Base-by-base conservation (phyloP, 305 asterid genomes). In the Solanum hybrid region DNA sequence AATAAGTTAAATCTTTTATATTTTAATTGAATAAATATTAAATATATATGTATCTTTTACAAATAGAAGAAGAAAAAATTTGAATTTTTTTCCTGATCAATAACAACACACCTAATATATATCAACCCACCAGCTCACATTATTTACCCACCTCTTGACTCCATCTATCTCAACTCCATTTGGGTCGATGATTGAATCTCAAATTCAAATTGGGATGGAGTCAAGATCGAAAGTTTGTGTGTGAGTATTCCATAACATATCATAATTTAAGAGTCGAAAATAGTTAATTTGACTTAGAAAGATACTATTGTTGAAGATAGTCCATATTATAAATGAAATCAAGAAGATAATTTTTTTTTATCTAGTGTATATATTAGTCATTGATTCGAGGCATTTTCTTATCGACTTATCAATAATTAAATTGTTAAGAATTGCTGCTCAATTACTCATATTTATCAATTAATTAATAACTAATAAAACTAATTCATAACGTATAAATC, bases 151-250 rank as follows among this genome's bases (percentile, higher is more conserved):
- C 0, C 60, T 13, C 60, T 42, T 13, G 60, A 42, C 60, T 42
- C 60, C 7, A 42, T 1, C 1, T 42, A 42, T 0, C 60, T 42
- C 60, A 42, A 42, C 19, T 13, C 60, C 2, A 42, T 4, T 42
- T 4, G 0, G 0, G 1, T 13, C 1, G 60, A 42, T 2, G 60
- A 42, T 42, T 0, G 19, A 42, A 42, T 42, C 19, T 42, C 60
- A 12, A 42, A 13, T 12, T 2, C 1, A 12, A 42, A 1, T 13
- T 1, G 0, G 2, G 17, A 0, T 42, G 17, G 1, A 42, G 17
- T 42, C 56, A 42, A 12, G 17, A 40, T 40, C 1, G 6, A 40
- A 40, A 40, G 15, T 40, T 11, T 0, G 6, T 11, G 15, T 40
- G 0, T 0, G 0, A 40, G 51, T 11, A 40, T 42, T 13, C 0